phyloP scores from a whole-genome alignment of 306 rosid species.

The Cicer chorassanicum region DNA sequence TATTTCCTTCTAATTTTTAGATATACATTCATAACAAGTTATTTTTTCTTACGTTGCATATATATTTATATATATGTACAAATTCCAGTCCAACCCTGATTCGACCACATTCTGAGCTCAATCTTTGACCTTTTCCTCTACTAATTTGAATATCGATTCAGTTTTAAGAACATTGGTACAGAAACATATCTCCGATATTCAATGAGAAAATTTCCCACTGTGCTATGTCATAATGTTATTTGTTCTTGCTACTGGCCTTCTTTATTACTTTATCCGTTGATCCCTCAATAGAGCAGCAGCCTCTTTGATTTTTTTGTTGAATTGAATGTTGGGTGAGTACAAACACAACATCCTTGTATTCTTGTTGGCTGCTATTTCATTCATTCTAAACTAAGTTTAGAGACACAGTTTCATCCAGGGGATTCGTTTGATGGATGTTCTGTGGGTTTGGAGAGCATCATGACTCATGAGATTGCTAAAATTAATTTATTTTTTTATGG shows the following conservation, averaged over 20 bases:
- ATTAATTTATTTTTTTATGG: neutral
- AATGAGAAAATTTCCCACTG: neutral
- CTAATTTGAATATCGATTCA: neutral
- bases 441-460: slow-evolving; percentile 26
- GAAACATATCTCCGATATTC: neutral
- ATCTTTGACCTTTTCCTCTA: neutral
- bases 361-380: neutral
- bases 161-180: slow-evolving; percentile 16
- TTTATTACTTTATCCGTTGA: neutral
- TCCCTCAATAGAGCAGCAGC: neutral
- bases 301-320: slow-evolving; percentile 2
- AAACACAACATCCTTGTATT: neutral
- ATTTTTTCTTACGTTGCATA: neutral
- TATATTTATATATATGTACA: neutral
- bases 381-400: slow-evolving; percentile 8
- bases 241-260: slow-evolving; percentile 5
- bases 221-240: neutral
- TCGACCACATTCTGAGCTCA: neutral
- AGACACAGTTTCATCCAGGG: neutral
- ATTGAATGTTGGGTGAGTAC: neutral
- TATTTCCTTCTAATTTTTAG: neutral
- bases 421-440: slow-evolving; percentile 10
- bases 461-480: neutral
- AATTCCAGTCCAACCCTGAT: neutral
- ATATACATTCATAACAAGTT: neutral